Evolutionary conservation across 2,329 filamentous ascomycete genomes (phyloP).

Genomic region (Colletotrichum tamarilloi): DNA sequence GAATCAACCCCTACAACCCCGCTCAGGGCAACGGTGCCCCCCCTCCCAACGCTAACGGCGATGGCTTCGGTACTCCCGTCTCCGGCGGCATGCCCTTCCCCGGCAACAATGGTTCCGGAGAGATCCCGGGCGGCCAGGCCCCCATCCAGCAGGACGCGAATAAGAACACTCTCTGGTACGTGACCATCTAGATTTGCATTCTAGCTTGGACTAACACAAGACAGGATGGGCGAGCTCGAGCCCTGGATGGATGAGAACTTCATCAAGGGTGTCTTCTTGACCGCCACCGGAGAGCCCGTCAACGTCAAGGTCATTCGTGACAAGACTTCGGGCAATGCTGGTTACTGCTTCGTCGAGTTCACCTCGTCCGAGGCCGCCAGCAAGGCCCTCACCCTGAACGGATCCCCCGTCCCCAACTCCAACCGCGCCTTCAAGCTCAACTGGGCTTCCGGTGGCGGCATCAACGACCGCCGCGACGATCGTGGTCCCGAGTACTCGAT

Average conservation of each 20-base stretch:
- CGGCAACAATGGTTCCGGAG: slow-evolving; percentile 47
- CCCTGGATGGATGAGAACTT: slow-evolving; percentile 99
- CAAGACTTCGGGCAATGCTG: slow-evolving; percentile 98
- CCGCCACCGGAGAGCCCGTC: slow-evolving; percentile 90
- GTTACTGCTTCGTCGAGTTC: slow-evolving; percentile 99
- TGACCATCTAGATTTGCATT: background rate
- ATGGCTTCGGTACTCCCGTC: slow-evolving; percentile 47
- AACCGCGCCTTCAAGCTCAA: slow-evolving; percentile 98
- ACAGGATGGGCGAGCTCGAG: slow-evolving; percentile 98
- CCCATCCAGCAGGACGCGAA: slow-evolving; percentile 55
- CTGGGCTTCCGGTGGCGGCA: slow-evolving; percentile 96
- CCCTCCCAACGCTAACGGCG: slow-evolving; percentile 51
- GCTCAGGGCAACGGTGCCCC: slow-evolving; percentile 46
- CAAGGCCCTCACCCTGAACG: slow-evolving; percentile 92
- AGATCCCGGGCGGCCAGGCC: slow-evolving; percentile 41
- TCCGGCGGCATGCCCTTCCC: slow-evolving; percentile 45
- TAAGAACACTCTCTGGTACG: slow-evolving; percentile 70
- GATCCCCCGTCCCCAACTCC: slow-evolving; percentile 91
- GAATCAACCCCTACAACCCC: slow-evolving; percentile 46
- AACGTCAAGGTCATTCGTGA: slow-evolving; percentile 99
- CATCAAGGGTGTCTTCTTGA: slow-evolving; percentile 90
- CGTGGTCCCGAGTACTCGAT: slow-evolving; percentile 96
- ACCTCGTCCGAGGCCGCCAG: slow-evolving; percentile 82
- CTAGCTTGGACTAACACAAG: slow-evolving; percentile 20
- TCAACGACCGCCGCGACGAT: slow-evolving; percentile 95